These are phyloP conservation scores for Leccinum ochraceum DNA, from an alignment of 768 basidiomycete species.

Conservation along the genomic window DNA sequence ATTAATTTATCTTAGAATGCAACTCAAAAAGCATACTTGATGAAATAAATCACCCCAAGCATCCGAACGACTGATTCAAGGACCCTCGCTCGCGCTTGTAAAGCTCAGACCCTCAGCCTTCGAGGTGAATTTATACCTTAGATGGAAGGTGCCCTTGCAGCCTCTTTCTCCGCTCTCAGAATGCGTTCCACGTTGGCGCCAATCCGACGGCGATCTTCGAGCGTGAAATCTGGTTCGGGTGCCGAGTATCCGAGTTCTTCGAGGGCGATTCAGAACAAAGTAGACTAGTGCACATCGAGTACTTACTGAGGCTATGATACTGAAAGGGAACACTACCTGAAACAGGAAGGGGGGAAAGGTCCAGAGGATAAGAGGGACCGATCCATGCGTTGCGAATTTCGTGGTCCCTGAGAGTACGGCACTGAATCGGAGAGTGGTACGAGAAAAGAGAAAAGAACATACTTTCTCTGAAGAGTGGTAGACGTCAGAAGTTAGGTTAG, in stretches of 20 bases:
- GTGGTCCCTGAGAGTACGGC: slow-evolving; percentile 54
- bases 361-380: slow-evolving; percentile 67
- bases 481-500: not conserved
- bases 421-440: not conserved
- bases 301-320: slow-evolving; percentile 64
- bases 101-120: not conserved
- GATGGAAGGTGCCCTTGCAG: slow-evolving; percentile 57
- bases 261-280: not conserved
- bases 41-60: not conserved
- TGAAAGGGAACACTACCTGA: slow-evolving; percentile 61
- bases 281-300: not conserved
- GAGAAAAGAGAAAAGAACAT: slow-evolving; percentile 15
- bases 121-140: slow-evolving; percentile 3
- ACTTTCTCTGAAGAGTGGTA: slow-evolving; percentile 47
- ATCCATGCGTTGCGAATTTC: slow-evolving; percentile 73
- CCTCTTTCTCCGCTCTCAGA: slow-evolving; percentile 62
- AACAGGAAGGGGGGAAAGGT: slow-evolving; percentile 58
- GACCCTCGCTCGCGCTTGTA: not conserved
- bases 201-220: slow-evolving; percentile 61
- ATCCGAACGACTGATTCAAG: not conserved
- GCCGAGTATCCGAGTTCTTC: slow-evolving; percentile 74
- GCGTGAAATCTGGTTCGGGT: slow-evolving; percentile 43
- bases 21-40: not conserved
- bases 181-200: slow-evolving; percentile 63
- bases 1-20: not conserved